phyloP scores from a whole-genome alignment of 768 basidiomycete species.

The Saitozyma podzolica region DNA sequence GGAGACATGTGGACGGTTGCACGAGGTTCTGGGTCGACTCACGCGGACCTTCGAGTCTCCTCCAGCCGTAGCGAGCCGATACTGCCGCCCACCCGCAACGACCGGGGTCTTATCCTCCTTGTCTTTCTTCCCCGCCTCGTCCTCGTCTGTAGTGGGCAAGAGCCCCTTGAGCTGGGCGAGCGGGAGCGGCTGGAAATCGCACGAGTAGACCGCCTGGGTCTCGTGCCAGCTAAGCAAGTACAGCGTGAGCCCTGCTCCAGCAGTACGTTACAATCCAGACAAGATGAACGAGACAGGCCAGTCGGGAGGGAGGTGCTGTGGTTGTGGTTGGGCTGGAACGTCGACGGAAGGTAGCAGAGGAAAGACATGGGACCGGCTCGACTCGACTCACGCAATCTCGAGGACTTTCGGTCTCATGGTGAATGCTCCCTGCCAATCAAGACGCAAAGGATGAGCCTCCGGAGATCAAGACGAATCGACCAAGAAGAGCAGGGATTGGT shows the following conservation, averaged over 20 bases:
- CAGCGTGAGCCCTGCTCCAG: not conserved
- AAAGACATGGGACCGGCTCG: not conserved
- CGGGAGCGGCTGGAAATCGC: constrained; percentile 86
- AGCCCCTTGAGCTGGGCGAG: constrained; percentile 56
- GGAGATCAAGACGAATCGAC: no score
- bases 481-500: no score
- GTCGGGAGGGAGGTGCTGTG: not conserved
- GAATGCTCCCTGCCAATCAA: constrained; percentile 1
- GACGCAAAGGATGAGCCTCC: no score
- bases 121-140: constrained; percentile 14
- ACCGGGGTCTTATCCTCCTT: constrained; percentile 12
- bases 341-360: not conserved
- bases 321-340: not conserved
- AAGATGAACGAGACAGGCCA: not conserved
- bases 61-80: constrained; percentile 89
- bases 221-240: constrained; percentile 48
- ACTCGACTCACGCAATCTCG: constrained; percentile 46
- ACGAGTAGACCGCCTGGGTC: constrained; percentile 68
- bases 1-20: not conserved
- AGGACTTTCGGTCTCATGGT: constrained; percentile 50
- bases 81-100: constrained; percentile 55
- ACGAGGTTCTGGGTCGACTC: constrained; percentile 53
- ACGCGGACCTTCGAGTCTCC: constrained; percentile 97
- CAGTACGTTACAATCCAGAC: not conserved
- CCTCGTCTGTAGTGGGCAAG: constrained; percentile 29